A percentile compares a stretch with the other conserved stretches of the same genome.
Conservation (phyloP, 768 basidiomycete species). For the Agrocybe praecox region DNA sequence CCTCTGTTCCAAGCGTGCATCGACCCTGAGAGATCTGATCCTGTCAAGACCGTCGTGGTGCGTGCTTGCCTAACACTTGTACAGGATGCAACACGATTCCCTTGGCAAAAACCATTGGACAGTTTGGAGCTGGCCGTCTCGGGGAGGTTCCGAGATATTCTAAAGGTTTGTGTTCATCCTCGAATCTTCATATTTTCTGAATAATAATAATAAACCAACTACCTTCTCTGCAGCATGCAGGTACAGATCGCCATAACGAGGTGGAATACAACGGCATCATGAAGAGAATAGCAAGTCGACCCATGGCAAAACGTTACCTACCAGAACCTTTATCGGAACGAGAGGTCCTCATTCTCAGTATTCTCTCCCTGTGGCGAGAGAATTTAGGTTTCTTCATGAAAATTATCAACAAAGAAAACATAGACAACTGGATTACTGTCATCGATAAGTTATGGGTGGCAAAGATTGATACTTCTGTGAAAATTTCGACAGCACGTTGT, state of each 20-base stretch:
- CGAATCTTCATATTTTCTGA: not conserved
- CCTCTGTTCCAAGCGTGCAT: slow-evolving; percentile 66
- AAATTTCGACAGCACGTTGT: slow-evolving; percentile 58
- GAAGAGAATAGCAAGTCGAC: slow-evolving; percentile 55
- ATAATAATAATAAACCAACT: not conserved
- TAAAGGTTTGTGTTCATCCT: slow-evolving; percentile 42
- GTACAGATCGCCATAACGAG: slow-evolving; percentile 57
- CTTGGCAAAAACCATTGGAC: slow-evolving; percentile 58
- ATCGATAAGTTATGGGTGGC: slow-evolving; percentile 62
- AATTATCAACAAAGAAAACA: slow-evolving; percentile 39
- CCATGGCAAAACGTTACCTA: slow-evolving; percentile 59
- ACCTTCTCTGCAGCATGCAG: slow-evolving; percentile 39
- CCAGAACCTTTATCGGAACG: slow-evolving; percentile 63
- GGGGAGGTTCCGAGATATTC: slow-evolving; percentile 53
- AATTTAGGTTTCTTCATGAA: slow-evolving; percentile 57
- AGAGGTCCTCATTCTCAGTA: slow-evolving; percentile 69
- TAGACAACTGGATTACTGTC: slow-evolving; percentile 48
- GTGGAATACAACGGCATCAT: slow-evolving; percentile 57
- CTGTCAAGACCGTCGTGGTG: slow-evolving; percentile 77
- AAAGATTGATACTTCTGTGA: slow-evolving; percentile 64
- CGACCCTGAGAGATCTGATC: slow-evolving; percentile 78
- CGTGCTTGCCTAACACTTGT: slow-evolving; percentile 71
- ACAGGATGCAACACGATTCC: slow-evolving; percentile 59
- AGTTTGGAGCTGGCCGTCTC: slow-evolving; percentile 47
- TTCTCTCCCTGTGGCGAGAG: slow-evolving; percentile 71